Base-by-base conservation (phyloP, 1,284 basidiomycete genomes). In the Pholiota adiposa region DNA sequence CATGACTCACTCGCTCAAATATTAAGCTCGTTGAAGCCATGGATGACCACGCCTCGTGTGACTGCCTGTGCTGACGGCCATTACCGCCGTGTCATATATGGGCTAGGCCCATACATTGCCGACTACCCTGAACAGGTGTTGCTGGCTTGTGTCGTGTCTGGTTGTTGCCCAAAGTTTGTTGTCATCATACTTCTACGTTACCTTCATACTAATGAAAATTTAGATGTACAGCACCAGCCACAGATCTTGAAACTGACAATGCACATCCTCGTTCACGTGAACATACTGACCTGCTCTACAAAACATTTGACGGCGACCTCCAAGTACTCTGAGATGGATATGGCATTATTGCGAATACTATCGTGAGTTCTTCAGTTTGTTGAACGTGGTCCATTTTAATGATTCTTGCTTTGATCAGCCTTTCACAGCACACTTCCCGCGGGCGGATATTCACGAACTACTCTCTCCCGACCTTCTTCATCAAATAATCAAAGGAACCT, bases 401-500 rank as follows among this genome's bases (percentile, higher is more conserved):
- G n/a, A n/a, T n/a, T n/a, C n/a, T n/a, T n/a, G n/a, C n/a, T n/a
- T n/a, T n/a, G n/a, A n/a, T 68, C 44, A 73, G 73, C 77, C 77
- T 4, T 78, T 77, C 57, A 79, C 75, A 12, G 18, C 61, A 14
- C 51, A 62, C 29, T 75, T 73, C 54, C 73, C 74, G 0, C 63
- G 67, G 12, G 70, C 72, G 0, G 69, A 79, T 58, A 78, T 79
- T 11, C 71, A 76, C 59, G 64, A 71, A 14, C 61, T 74, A 2
- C 34, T 79, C 0, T 65, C 74, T 3, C 72, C 75, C 11, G 75
- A 80, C 59, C 61, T 78, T 5, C 73, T 80, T 2, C 77, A 80
- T 59, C 76, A 79, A 55, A 21, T 78, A 9, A 63, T 63, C 33
- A 63, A 63, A 55, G 62, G 54, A 3, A 61, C 59, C 1, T 63